Evolutionary conservation across 192 early-diverging fungal genomes (phyloP), one percentile per base, ranked within the genome.

Genomic region (Mortierella alpina): DNA sequence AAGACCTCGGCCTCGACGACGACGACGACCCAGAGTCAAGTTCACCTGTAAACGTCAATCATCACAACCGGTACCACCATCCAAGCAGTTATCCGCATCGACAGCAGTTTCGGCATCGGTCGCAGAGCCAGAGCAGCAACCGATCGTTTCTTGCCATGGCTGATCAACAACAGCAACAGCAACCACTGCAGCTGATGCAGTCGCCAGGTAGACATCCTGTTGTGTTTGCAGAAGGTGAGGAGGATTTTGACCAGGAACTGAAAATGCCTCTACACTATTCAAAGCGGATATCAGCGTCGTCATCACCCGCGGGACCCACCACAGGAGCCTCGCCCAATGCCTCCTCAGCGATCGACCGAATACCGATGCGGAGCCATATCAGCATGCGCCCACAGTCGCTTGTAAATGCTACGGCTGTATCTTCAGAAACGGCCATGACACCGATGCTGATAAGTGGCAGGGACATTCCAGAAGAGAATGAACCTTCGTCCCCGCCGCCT

Each of bases 101-200:
- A 9, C 66, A 31, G 44, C 69, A 68, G 5, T 72, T 68, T 55
- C 69, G 77, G 7, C 56, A 80, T 55, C 70, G 70, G 40, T 72
- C 77, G n/a, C 65, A 57, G 2, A 80, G 70, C 40, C 59, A 66
- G 52, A 79, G 75, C 59, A 72, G 69, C 39, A 65, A 23, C 22
- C 75, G 75, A 53, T 59, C 75, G 18, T 53, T 65, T 14, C 52
- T 39, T 15, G 52, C 61, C 14, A 66, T 67, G 54, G 40, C 70
- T 5, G 53, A 72, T 20, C 55, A 45, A 5, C 44, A 45, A 17
- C 75, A 59, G 12, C 47, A 58, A 14, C 68, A 56, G 10, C 44
- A 39, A 48, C 12, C 50, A 51, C 42, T 31, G 31, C 31, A 31
- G 31, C 31, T 31, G 31, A 31, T 31, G 31, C 31, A 31, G 3